Percentiles rank a stretch among this genome's conserved stretches.
Conservation (phyloP, 495 filamentous ascomycete species). For the Penicillium simplicissimum region DNA sequence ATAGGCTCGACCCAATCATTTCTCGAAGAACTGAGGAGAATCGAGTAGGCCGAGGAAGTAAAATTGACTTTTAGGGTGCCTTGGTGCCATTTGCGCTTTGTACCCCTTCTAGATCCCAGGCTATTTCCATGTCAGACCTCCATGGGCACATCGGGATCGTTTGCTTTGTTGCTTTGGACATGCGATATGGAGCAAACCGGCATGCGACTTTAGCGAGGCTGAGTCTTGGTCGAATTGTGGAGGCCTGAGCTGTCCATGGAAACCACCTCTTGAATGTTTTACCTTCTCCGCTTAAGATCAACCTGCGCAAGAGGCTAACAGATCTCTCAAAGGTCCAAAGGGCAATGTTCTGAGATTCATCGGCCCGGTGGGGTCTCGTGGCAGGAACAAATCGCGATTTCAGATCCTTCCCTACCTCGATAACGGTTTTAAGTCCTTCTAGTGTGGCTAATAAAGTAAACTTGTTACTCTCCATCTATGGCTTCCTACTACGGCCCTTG, state of each 20-base stretch:
- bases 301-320: not conserved
- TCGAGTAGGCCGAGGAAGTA: not conserved
- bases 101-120: not conserved
- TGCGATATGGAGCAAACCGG: not conserved
- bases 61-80: not conserved
- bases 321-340: not conserved
- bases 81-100: not conserved
- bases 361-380: not conserved
- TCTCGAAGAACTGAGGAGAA: not conserved
- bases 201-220: not conserved
- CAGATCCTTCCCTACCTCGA: not conserved
- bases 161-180: not conserved
- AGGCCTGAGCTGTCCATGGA: not conserved
- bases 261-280: not conserved
- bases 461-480: too few species aligned
- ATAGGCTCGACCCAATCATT: not conserved
- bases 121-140: not conserved
- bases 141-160: not conserved
- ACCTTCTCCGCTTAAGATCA: not conserved
- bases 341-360: not conserved
- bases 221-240: not conserved
- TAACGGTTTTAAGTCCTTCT: not conserved
- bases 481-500: not conserved
- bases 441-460: too few species aligned
- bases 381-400: slow-evolving; percentile 3